Evolutionary conservation across 2,329 filamentous ascomycete genomes (phyloP), one percentile per base, ranked within the genome.

Genomic region (Stromatinia cepivora): DNA sequence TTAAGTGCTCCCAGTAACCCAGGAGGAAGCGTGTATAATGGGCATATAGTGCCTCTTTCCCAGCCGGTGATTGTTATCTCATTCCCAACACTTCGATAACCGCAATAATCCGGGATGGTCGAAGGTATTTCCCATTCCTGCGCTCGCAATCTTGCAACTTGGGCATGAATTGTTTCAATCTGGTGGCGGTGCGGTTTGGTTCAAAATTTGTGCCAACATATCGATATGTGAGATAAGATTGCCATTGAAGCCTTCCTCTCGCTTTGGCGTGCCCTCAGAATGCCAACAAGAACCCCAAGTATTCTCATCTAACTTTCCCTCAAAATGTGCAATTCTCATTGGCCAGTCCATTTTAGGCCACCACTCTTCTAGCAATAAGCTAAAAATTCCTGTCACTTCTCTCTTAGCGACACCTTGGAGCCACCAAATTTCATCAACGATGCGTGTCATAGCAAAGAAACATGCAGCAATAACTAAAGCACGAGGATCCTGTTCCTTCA

Each of bases 401-500:
- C 87, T 84, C 22, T 85, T 84, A 10, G 88, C 85, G 75, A 90
- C 88, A 52, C 89, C 88, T 28, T 87, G 84, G 39, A 92, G 80
- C 90, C 90, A 92, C 90, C 90, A 92, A 1, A 76, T 75, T 67
- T 75, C 73, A 59, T 78, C 76, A 7, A 74, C 71, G 8, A 73
- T 70, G 45, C 72, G 76, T 4, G 74, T 78, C 61, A 77, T 70
- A 4, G 76, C 76, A 66, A 77, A 78, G 70, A 76, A 78, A 65
- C 76, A 78, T 34, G 75, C 67, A 20, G 71, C 69, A 20, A 78
- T 77, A 3, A 77, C 73, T 50, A 78, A 65, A 17, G 75, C 71
- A 25, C 76, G 72, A 25, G 76, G 88, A 17, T 86, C 83, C 69
- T 85, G 84, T 67, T 83, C 81, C 71, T 86, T 84, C 17, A 92